Conservation (phyloP, 2,329 filamentous ascomycete genomes). For the Talaromyces sp. region DNA sequence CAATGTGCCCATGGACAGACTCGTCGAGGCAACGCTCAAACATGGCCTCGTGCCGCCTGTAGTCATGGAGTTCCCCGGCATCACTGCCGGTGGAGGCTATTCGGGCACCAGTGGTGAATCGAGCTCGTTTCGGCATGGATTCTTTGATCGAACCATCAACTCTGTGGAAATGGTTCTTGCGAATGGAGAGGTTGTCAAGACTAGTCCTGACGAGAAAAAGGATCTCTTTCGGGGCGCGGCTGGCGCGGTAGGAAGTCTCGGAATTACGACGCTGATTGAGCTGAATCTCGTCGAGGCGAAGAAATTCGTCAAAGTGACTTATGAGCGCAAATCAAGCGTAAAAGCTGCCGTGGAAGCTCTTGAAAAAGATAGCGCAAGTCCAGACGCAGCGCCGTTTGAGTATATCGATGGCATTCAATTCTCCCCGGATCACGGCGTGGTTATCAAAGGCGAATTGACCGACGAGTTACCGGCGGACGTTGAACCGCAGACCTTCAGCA, state of each 20-base stretch:
- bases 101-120: conserved; percentile 61
- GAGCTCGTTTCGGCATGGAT: conserved; percentile 60
- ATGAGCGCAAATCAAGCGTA: conserved; percentile 52
- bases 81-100: conserved; percentile 65
- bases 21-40: conserved; percentile 56
- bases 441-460: conserved; percentile 59
- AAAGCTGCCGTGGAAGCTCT: conserved; percentile 51
- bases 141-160: conserved; percentile 62
- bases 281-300: conserved; percentile 54
- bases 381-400: conserved; percentile 42
- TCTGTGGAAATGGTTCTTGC: conserved; percentile 62
- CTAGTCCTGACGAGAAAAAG: conserved; percentile 42
- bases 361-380: conserved; percentile 38
- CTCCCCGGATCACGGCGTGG: conserved; percentile 51
- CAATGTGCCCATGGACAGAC: conserved; percentile 64
- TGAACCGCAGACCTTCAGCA: conserved; percentile 50
- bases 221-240: conserved; percentile 60
- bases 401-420: conserved; percentile 70
- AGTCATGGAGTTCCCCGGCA: conserved; percentile 69
- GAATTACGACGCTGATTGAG: conserved; percentile 59
- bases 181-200: conserved; percentile 52
- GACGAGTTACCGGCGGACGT: conserved; percentile 40
- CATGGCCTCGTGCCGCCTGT: conserved; percentile 59
- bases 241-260: conserved; percentile 58
- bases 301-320: conserved; percentile 59